A percentile compares a stretch with the other conserved stretches of the same genome.
These are phyloP conservation scores for Brasenia schreberi DNA, from an alignment of 164 flowering plant genomes.

Conservation along the genomic window DNA sequence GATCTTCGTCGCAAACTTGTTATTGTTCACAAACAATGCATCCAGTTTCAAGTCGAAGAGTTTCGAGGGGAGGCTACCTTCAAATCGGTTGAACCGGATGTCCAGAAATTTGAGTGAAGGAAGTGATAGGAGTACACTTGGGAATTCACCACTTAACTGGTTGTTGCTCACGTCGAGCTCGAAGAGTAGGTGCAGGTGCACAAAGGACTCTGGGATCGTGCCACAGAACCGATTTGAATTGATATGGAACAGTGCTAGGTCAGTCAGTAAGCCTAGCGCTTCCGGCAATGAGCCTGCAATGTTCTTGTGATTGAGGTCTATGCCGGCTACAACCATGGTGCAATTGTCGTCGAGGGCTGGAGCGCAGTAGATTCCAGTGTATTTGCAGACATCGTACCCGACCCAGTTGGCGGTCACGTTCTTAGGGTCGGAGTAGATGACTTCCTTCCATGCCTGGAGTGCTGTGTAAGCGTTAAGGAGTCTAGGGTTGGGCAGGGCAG, in stretches of 20 bases:
- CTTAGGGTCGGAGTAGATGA: conserved; percentile 52
- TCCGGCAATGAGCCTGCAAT: conserved; percentile 46
- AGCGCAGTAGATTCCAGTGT: conserved; percentile 74
- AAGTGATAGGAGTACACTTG: conserved; percentile 31
- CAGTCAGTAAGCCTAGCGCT: conserved; percentile 54
- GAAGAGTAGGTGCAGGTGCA: conserved; percentile 25
- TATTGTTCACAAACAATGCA: conserved; percentile 71
- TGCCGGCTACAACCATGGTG: conserved; percentile 54
- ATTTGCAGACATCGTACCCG: conserved; percentile 54
- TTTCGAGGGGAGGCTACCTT: conserved; percentile 36
- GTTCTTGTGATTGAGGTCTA: conserved; percentile 61
- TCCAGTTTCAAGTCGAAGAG: conserved; percentile 56
- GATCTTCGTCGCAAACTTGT: conserved; percentile 28
- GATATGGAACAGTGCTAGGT: conserved; percentile 62
- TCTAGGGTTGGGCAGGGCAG: conserved; percentile 24
- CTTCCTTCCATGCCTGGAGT: conserved; percentile 62
- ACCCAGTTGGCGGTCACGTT: conserved; percentile 50
- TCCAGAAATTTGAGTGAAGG: conserved; percentile 50
- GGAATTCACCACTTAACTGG: conserved; percentile 38
- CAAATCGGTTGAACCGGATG: conserved; percentile 52
- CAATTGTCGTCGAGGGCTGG: conserved; percentile 46
- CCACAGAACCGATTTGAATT: conserved; percentile 60
- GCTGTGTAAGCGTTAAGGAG: conserved; percentile 47
- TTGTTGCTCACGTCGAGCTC: conserved; percentile 85
- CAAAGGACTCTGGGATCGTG: conserved; percentile 30